Conservation (phyloP, 1,284 basidiomycete species). For the Heterobasidion annosum region DNA sequence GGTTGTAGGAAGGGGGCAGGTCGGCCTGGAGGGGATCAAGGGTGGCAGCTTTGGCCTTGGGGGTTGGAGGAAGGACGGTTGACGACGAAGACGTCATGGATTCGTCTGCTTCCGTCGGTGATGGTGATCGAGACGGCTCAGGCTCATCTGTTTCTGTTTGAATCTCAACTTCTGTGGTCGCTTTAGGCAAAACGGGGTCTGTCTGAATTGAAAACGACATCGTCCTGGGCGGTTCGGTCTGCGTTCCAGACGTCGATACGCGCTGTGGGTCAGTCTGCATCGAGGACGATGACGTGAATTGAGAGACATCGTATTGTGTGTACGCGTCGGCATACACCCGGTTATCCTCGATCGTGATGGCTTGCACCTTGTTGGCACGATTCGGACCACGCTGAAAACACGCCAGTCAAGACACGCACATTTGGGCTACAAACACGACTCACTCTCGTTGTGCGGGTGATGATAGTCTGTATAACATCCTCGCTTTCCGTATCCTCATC, state of each 20-base stretch:
- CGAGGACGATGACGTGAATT: conserved; percentile 29
- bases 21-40: conserved; percentile 30
- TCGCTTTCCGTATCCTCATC: conserved; percentile 56
- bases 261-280: conserved; percentile 30
- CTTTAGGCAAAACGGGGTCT: conserved; percentile 22
- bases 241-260: conserved; percentile 15
- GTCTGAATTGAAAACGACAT: conserved; percentile 31
- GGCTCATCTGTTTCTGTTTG: conserved; percentile 37
- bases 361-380: conserved; percentile 42
- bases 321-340: conserved; percentile 64
- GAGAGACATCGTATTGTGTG: conserved; percentile 52
- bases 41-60: conserved; percentile 31
- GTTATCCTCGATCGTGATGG: conserved; percentile 49
- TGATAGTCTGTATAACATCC: conserved; percentile 74
- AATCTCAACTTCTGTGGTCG: conserved; percentile 27
- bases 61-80: conserved; percentile 57
- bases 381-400: conserved; percentile 50
- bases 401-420: not conserved
- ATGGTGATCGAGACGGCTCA: conserved; percentile 22
- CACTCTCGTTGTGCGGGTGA: conserved; percentile 69
- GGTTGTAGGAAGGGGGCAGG: conserved; percentile 63
- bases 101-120: conserved; percentile 32
- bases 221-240: conserved; percentile 21
- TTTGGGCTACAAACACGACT: conserved; percentile 15
- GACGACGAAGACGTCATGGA: conserved; percentile 62